Percentiles rank a stretch among this genome's conserved stretches.
These are phyloP conservation scores for Calonectria naviculata DNA, from an alignment of 2,329 filamentous ascomycete species.

Conservation along the genomic window DNA sequence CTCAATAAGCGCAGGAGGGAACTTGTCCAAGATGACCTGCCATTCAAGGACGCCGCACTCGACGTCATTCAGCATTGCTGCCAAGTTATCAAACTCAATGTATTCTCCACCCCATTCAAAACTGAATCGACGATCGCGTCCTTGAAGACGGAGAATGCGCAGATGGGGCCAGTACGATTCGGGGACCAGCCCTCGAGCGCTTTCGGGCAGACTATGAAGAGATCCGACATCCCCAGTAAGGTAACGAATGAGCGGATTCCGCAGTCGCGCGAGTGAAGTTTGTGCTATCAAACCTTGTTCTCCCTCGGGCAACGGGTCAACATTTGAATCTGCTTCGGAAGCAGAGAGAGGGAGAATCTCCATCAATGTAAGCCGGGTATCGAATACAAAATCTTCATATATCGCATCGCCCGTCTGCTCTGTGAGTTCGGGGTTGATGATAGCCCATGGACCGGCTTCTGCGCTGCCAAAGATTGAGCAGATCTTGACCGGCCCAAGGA, in stretches of 20 bases:
- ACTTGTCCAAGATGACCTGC: conserved; percentile 51
- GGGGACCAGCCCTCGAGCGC: conserved; percentile 26
- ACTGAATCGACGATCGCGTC: conserved; percentile 55
- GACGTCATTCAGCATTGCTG: conserved; percentile 33
- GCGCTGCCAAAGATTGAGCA: conserved; percentile 54
- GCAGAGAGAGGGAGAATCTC: conserved; percentile 48
- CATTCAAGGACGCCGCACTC: conserved; percentile 51
- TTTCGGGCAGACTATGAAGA: conserved; percentile 46
- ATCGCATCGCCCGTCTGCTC: conserved; percentile 7
- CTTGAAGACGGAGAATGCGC: conserved; percentile 50
- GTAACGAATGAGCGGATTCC: conserved; percentile 57
- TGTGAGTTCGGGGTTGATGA: conserved; percentile 44
- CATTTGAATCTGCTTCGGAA: neutral
- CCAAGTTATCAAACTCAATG: conserved; percentile 48
- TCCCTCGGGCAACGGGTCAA: conserved; percentile 41
- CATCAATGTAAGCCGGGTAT: conserved; percentile 48
- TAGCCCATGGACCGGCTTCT: conserved; percentile 54
- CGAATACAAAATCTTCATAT: conserved; percentile 50
- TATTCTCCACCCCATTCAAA: conserved; percentile 54
- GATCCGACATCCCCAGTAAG: conserved; percentile 55
- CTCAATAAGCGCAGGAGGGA: conserved; percentile 38
- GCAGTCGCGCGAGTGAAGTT: conserved; percentile 53
- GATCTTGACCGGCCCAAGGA: conserved; percentile 48
- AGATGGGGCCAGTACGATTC: conserved; percentile 38
- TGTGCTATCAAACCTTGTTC: conserved; percentile 52